Base-by-base conservation (phyloP, 2,329 filamentous ascomycete species). In the Stachybotrys chlorohalonatus region DNA sequence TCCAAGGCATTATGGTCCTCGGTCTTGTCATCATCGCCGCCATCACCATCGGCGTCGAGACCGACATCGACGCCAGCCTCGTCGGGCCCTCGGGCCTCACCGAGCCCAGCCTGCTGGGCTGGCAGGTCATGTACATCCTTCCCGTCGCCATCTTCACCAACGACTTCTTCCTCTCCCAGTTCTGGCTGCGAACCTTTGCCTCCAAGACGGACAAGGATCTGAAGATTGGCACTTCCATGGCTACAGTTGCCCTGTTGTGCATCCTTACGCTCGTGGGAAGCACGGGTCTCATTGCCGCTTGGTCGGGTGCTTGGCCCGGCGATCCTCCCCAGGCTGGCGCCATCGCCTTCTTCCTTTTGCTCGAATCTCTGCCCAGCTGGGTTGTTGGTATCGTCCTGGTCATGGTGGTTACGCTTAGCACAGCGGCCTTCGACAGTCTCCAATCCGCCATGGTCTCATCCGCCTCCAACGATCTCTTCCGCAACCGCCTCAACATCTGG, bases 361-460 rank as follows among this genome's bases (percentile, higher is more conserved):
- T 94, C 9, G 79, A 84, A 59, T 77, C 83, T 60, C 80, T 94
- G 2, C 89, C 89, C 0, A 77, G 72, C 54, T 94, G 89, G 89
- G 87, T 91, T n/a, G 81, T 94, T 2, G 89, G 88, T 53, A 81
- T 94, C 59, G 82, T 93, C 1, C 76, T 94, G 9, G 84, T 93
- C 66, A 91, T 94, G 87, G 83, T 88, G 1, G 82, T 92, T 36
- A 82, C 83, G 9, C 80, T 94, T 53, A 88, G 83, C 63, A 90
- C 86, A 3, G 85, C 89, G 0, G 84, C 89, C 0, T 93, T 94
- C 59, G 89, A 94, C 74, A 87, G 81, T 58, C 77, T 93, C 45
- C 90, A 93, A 70, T 87, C 85, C 2, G 87, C 89, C 61, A 91
- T 94, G 85, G 86, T 93, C 7, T 90, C 86, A n/a, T 88, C 87